Base-by-base conservation (phyloP, 768 basidiomycete species). In the Mycena vulgaris region DNA sequence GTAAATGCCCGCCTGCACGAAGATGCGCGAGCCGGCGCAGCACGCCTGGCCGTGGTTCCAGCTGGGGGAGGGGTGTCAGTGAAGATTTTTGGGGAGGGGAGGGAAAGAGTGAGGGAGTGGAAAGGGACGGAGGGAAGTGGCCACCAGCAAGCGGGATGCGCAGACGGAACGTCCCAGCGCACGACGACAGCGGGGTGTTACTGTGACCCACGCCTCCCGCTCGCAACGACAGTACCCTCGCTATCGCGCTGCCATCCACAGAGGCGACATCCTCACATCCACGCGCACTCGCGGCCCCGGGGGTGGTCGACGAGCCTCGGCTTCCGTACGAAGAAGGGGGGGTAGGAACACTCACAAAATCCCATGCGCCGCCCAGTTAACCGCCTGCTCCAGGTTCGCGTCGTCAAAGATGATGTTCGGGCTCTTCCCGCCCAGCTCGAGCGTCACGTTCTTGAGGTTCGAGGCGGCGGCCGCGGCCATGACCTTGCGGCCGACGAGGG, bases 11-110 rank as follows among this genome's bases (percentile, higher is more conserved):
- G 87, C 90, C 76, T 96, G 95, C 6, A 96, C 93, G 76, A 87
- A 95, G 75, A 96, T 90, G 69, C 95, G 89, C 25, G 94, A 92
- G 13, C 94, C 93, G 14, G 94, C 94, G 72, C 89, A 89, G 82
- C 95, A 96, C 19, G 86, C 84, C 80, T 96, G 95, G 27, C 95
- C 93, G 69, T 89, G 87, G 75, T 90, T 91, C 78, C 79, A 87
- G 79, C 87, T 90, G 77, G 16, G 55, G 35, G 3, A 25, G 53
- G 16, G 51, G n/a, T 13, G 33, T n/a, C n/a, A n/a, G n/a, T n/a
- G n/a, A n/a, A n/a, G 3, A 53, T 49, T 45, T 55, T 23, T 49
- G 23, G 30, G 42, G 23, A n/a, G 40, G 6, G 11, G 21, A 45
- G 42, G 40, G 16, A 28, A 45, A 13, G 42, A 39, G 14, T 19